These are phyloP conservation scores for Chaetomium olivaceum DNA, from an alignment of 2,329 filamentous ascomycete genomes.

Conservation along the genomic window DNA sequence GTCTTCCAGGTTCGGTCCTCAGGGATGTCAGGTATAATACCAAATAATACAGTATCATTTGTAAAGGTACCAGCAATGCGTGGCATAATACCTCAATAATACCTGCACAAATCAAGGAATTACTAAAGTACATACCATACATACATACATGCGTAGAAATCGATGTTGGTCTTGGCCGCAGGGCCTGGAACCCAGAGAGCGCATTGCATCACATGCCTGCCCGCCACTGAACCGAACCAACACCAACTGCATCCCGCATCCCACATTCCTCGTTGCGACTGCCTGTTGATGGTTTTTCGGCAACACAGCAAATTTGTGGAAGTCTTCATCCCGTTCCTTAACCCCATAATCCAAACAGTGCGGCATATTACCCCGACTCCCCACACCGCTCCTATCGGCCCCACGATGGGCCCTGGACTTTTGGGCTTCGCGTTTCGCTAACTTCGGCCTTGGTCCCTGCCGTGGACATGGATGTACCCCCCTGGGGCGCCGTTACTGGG, in stretches of 20 bases:
- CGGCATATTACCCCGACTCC: background rate
- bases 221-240: background rate
- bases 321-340: background rate
- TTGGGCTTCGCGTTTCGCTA: constrained; percentile 9
- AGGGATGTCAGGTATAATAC: background rate
- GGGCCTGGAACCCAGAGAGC: background rate
- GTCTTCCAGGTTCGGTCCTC: background rate
- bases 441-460: constrained; percentile 14
- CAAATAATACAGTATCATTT: background rate
- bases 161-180: background rate
- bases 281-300: background rate
- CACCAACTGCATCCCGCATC: background rate
- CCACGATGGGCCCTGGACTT: constrained; percentile 21
- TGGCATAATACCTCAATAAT: background rate
- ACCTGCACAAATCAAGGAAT: too few species aligned
- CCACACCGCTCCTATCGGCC: constrained; percentile 9
- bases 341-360: background rate
- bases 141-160: background rate
- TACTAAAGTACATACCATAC: too few species aligned
- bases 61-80: background rate
- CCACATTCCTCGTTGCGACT: background rate
- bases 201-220: background rate
- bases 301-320: background rate
- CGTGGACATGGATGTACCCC: constrained; percentile 17
- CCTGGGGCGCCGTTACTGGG: constrained; percentile 7